A percentile compares a stretch with the other conserved stretches of the same genome.
Evolutionary conservation across 805 yeast species (phyloP).

Genomic region (Hanseniaspora hatyaiensis): DNA sequence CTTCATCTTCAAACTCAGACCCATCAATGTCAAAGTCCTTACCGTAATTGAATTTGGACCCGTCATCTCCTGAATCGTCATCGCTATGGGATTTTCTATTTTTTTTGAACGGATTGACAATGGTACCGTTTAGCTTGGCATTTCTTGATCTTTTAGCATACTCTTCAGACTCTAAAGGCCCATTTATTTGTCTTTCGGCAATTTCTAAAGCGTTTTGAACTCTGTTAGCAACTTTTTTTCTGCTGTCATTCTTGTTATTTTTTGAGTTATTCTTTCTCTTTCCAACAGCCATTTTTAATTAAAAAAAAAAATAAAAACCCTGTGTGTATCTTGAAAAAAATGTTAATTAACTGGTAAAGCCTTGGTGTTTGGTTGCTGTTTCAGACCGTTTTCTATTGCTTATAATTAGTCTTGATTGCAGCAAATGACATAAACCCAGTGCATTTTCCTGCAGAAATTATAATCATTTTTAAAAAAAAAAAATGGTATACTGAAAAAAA

Average conservation of each 20-base stretch:
- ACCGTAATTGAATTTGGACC: constrained; percentile 17
- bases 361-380: background rate
- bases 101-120: constrained; percentile 30
- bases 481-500: too few species aligned
- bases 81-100: constrained; percentile 19
- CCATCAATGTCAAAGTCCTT: constrained; percentile 25
- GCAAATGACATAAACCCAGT: too few species aligned
- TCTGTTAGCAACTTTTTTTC: constrained; percentile 23
- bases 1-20: constrained; percentile 45
- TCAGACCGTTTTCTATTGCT: constrained; percentile 27
- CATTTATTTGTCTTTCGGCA: constrained; percentile 34
- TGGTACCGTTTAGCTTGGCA: constrained; percentile 29
- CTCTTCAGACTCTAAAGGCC: constrained; percentile 26
- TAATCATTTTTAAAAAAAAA: too few species aligned
- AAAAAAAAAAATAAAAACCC: background rate
- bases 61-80: constrained; percentile 9
- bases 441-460: too few species aligned
- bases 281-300: background rate
- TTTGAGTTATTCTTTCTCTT: constrained; percentile 7
- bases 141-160: constrained; percentile 26
- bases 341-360: too few species aligned
- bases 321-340: background rate
- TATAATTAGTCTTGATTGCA: too few species aligned
- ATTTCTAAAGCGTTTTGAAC: constrained; percentile 43
- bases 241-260: constrained; percentile 8